Percentiles rank a stretch among this genome's conserved stretches.
Evolutionary conservation across 1,139 yeast genomes (phyloP).

Genomic region (Candida pseudocylindracea): DNA sequence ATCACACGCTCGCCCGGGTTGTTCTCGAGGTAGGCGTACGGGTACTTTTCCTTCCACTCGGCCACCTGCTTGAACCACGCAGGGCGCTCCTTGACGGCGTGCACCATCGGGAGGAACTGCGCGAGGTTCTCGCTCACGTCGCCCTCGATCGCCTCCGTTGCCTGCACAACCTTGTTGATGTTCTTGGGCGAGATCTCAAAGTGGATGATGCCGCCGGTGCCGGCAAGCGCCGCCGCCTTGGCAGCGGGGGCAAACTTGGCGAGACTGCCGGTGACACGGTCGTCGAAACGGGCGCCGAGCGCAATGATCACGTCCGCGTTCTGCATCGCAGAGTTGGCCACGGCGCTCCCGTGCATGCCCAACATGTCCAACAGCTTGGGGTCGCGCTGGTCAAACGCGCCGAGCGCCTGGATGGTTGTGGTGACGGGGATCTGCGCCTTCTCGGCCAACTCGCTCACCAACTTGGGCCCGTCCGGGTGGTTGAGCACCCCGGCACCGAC

Average conservation of each 20-base stretch:
- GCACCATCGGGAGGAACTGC: constrained; percentile 47
- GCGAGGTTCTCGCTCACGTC: constrained; percentile 69
- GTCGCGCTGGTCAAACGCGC: constrained; percentile 85
- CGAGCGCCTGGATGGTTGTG: constrained; percentile 83
- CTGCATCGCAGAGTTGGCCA: constrained; percentile 88
- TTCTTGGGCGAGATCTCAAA: constrained; percentile 92
- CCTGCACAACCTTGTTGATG: constrained; percentile 93
- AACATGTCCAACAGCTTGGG: constrained; percentile 83
- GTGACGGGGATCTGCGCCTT: constrained; percentile 90
- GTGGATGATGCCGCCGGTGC: constrained; percentile 89
- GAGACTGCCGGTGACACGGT: constrained; percentile 83
- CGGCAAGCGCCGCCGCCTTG: constrained; percentile 65
- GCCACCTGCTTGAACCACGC: constrained; percentile 60
- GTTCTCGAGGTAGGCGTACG: constrained; percentile 45
- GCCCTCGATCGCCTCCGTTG: constrained; percentile 93
- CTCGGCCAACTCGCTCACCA: constrained; percentile 68
- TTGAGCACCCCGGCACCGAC: constrained; percentile 85
- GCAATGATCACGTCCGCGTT: constrained; percentile 85
- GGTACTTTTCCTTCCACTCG: constrained; percentile 73
- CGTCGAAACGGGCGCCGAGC: constrained; percentile 93
- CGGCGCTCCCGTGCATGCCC: constrained; percentile 96
- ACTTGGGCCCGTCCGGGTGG: constrained; percentile 58
- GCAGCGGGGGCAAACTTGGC: constrained; percentile 89
- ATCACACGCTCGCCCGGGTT: constrained; percentile 66
- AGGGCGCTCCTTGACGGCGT: constrained; percentile 19